phyloP scores from a whole-genome alignment of 1,284 basidiomycete species.

The Athelia psychrophila region DNA sequence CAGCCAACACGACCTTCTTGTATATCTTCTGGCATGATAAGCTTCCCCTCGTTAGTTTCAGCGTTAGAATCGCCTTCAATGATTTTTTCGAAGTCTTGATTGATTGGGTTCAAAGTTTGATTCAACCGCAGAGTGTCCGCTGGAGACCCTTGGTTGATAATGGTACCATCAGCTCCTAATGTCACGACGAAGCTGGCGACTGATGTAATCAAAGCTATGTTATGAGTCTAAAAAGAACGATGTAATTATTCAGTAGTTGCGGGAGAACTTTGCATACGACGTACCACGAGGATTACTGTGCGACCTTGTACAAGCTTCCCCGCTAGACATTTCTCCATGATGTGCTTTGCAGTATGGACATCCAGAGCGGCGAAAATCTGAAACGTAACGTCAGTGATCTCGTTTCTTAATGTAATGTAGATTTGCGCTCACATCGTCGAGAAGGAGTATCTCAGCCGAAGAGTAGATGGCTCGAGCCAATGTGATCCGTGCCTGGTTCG shows the following conservation, averaged over 20 bases:
- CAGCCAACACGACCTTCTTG: slow-evolving; percentile 50
- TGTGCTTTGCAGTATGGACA: slow-evolving; percentile 59
- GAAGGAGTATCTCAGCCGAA: slow-evolving; percentile 42
- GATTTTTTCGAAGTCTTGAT: slow-evolving; percentile 38
- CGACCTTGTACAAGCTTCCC: slow-evolving; percentile 46
- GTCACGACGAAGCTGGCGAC: slow-evolving; percentile 64
- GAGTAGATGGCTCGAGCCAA: slow-evolving; percentile 70
- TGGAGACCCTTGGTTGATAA: slow-evolving; percentile 46
- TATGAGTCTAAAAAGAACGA: slow-evolving; percentile 72
- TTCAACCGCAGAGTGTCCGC: slow-evolving; percentile 35
- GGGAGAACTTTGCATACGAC: slow-evolving; percentile 17
- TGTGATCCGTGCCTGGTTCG: slow-evolving; percentile 55
- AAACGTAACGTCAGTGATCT: neutral
- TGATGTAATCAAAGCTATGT: slow-evolving; percentile 60
- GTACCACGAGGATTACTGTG: slow-evolving; percentile 64
- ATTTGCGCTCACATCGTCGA: slow-evolving; percentile 39
- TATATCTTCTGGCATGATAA: slow-evolving; percentile 60
- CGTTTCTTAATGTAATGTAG: neutral
- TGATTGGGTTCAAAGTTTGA: slow-evolving; percentile 33
- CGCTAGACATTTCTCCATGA: slow-evolving; percentile 61
- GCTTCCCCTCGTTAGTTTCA: slow-evolving; percentile 33
- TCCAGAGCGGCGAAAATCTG: slow-evolving; percentile 29
- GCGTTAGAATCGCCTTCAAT: slow-evolving; percentile 12
- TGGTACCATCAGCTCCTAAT: slow-evolving; percentile 46
- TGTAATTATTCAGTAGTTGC: neutral